Conservation (phyloP, 345 rosid species). For the Mercurialis annua region DNA sequence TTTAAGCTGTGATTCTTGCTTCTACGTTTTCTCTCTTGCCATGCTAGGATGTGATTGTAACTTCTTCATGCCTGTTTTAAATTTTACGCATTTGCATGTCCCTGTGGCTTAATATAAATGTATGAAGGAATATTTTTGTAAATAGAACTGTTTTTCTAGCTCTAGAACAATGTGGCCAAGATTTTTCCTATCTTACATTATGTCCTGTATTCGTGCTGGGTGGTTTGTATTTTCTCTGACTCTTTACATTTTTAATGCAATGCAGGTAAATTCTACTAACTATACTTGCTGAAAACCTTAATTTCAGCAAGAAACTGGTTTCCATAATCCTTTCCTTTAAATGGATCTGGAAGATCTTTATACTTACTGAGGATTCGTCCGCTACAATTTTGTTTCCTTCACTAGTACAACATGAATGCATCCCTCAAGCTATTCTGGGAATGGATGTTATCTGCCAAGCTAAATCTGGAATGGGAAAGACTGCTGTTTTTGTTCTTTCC, state of each 20-base stretch:
- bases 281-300: slow-evolving; percentile 8
- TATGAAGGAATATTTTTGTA: not conserved
- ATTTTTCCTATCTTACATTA: not conserved
- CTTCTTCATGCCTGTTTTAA: not conserved
- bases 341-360: slow-evolving; percentile 55
- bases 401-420: slow-evolving; percentile 96
- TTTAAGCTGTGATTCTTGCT: not conserved
- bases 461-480: slow-evolving; percentile 98
- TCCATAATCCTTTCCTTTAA: slow-evolving; percentile 56
- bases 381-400: slow-evolving; percentile 73
- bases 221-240: not conserved
- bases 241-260: not conserved
- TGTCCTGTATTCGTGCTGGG: not conserved
- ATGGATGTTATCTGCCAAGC: slow-evolving; percentile 99
- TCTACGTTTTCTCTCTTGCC: not conserved
- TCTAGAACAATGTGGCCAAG: not conserved
- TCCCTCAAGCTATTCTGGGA: slow-evolving; percentile 92
- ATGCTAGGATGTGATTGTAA: not conserved
- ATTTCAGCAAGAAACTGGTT: slow-evolving; percentile 26
- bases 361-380: slow-evolving; percentile 68
- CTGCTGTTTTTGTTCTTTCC: slow-evolving; percentile 91
- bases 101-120: not conserved
- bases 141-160: not conserved
- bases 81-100: not conserved
- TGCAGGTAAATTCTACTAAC: slow-evolving; percentile 16